These are phyloP conservation scores for Starmerella scarabaei DNA, from an alignment of 805 yeast genomes.

Conservation along the genomic window DNA sequence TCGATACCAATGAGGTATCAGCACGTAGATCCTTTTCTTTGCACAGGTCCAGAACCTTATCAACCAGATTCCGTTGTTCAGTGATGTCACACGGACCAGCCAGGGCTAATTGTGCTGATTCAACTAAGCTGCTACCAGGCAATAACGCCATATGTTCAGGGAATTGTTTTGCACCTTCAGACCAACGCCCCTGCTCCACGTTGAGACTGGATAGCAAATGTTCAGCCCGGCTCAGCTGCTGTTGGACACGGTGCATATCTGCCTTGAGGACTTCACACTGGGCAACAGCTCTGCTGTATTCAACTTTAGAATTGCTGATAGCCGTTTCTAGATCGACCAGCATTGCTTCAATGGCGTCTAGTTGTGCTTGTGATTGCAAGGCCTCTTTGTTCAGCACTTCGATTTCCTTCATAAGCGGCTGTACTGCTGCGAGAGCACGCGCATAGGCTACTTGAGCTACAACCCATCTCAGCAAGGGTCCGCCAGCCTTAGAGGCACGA, in stretches of 20 bases:
- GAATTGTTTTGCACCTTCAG: constrained; percentile 41
- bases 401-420: constrained; percentile 63
- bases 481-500: constrained; percentile 91
- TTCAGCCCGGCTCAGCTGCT: constrained; percentile 49
- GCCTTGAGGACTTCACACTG: constrained; percentile 62
- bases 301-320: constrained; percentile 52
- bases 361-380: constrained; percentile 31
- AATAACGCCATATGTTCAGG: constrained; percentile 34
- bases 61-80: constrained; percentile 30
- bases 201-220: constrained; percentile 50
- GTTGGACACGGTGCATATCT: constrained; percentile 52
- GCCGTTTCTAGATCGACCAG: constrained; percentile 56
- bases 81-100: constrained; percentile 46
- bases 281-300: constrained; percentile 62
- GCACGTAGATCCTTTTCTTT: constrained; percentile 25
- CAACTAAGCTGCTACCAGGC: constrained; percentile 53
- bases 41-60: constrained; percentile 26
- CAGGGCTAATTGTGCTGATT: constrained; percentile 50
- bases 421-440: constrained; percentile 51
- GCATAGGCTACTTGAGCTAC: constrained; percentile 77
- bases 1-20: neutral
- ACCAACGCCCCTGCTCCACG: constrained; percentile 65
- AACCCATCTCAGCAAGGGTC: constrained; percentile 82
- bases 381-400: constrained; percentile 45
- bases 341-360: constrained; percentile 70